phyloP scores from a whole-genome alignment of 495 filamentous ascomycete species.

The Zalerion maritima region DNA sequence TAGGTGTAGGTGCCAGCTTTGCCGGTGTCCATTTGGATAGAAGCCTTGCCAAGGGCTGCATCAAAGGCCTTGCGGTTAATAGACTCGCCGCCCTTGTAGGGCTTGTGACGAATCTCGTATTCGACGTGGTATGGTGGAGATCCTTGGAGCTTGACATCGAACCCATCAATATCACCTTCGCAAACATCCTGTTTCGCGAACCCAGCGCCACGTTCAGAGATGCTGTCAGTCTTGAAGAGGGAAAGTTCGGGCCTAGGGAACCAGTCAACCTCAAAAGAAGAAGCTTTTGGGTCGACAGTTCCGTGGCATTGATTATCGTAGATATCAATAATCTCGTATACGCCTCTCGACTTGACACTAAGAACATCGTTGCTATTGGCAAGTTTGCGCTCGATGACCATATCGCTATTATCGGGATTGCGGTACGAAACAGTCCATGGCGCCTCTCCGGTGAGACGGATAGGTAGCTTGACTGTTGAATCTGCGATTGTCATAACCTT shows the following conservation, averaged over 20 bases:
- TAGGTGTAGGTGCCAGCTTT: constrained; percentile 75
- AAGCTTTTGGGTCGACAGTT: constrained; percentile 53
- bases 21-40: constrained; percentile 69
- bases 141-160: constrained; percentile 68
- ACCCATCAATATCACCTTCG: constrained; percentile 80
- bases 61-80: constrained; percentile 51
- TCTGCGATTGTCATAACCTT: constrained; percentile 60
- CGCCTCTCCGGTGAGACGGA: constrained; percentile 67
- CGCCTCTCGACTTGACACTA: constrained; percentile 47
- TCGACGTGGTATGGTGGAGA: constrained; percentile 68
- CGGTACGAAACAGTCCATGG: constrained; percentile 71
- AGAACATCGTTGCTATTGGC: constrained; percentile 56
- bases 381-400: constrained; percentile 33
- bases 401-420: constrained; percentile 37
- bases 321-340: constrained; percentile 64
- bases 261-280: constrained; percentile 68
- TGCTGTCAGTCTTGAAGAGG: constrained; percentile 44
- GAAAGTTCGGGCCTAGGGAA: constrained; percentile 61
- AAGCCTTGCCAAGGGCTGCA: constrained; percentile 52
- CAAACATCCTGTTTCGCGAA: constrained; percentile 71
- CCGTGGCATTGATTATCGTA: constrained; percentile 69
- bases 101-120: constrained; percentile 61
- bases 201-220: constrained; percentile 31
- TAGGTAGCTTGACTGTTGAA: constrained; percentile 53
- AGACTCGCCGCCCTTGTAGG: constrained; percentile 44